Conservation (phyloP, 495 filamentous ascomycete genomes). For the Neurospora sp. region DNA sequence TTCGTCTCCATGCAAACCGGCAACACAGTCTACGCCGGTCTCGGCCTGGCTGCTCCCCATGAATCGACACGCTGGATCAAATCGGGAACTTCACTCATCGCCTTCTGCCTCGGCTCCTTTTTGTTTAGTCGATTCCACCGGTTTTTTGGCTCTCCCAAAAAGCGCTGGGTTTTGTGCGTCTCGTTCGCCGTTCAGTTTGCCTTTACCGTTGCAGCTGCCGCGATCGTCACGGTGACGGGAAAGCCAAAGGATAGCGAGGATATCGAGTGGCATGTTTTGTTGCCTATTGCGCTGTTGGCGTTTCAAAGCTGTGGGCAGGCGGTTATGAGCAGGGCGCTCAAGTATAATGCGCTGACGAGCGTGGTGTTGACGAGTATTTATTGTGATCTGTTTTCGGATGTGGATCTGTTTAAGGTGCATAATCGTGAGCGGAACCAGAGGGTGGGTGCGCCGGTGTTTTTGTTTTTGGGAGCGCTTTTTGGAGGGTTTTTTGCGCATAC, state of each 20-base stretch:
- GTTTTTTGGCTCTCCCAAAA: constrained; percentile 34
- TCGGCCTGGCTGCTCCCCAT: constrained; percentile 48
- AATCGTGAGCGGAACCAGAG: constrained; percentile 52
- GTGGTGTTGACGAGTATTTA: constrained; percentile 65
- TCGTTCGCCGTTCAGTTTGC: constrained; percentile 49
- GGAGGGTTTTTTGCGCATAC: constrained; percentile 52
- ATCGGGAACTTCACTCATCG: constrained; percentile 50
- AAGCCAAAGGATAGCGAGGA: constrained; percentile 27
- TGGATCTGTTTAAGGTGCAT: constrained; percentile 37
- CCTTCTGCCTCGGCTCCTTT: constrained; percentile 57
- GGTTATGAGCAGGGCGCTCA: constrained; percentile 54
- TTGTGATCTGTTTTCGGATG: constrained; percentile 59
- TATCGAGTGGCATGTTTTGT: constrained; percentile 45
- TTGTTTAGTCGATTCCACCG: constrained; percentile 56
- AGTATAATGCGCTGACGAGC: constrained; percentile 51
- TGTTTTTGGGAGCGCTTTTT: constrained; percentile 49
- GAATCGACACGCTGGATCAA: constrained; percentile 54
- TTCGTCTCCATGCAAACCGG: constrained; percentile 77
- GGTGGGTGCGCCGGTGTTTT: constrained; percentile 42
- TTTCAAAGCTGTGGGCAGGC: constrained; percentile 66
- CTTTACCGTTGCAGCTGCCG: constrained; percentile 46
- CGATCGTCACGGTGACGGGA: constrained; percentile 41
- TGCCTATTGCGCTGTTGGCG: constrained; percentile 53
- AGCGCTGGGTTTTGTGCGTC: constrained; percentile 51
- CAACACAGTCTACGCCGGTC: constrained; percentile 65